Base-by-base conservation (phyloP, 176 grass and related monocot species). In the Hyparrhenia diplandra region DNA sequence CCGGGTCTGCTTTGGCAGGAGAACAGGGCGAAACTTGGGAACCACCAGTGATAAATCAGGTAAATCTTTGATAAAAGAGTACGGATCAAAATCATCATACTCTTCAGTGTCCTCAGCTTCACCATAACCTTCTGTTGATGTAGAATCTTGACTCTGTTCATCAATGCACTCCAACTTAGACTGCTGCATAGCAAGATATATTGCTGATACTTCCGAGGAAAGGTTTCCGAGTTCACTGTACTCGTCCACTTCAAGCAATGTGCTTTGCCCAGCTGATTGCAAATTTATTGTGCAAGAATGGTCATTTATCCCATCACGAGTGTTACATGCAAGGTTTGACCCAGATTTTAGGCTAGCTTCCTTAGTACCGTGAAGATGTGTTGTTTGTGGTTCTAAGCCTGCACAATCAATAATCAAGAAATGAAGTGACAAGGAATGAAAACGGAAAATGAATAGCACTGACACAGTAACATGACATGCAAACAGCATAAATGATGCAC, bases 181-280 rank as follows among this genome's bases (percentile, higher is more conserved):
- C n/a, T n/a, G n/a, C n/a, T n/a, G n/a, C n/a, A n/a, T n/a, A n/a
- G n/a, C n/a, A n/a, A 97, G 71, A 85, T 97, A 97, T 90, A 97
- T 97, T 60, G 92, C 86, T 65, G 92, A 99, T 52, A 95, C 90
- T 86, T 98, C 95, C 20, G 84, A 86, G 40, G 95, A 98, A 75
- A 95, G 84, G 77, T 85, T 99, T 61, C 84, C 90, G 80, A 99
- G 69, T 72, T 85, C 82, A 89, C 86, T 90, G 51, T 80, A 95
- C 14, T 93, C 92, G 74, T 95, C 86, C 9, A 91, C 82, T 69
- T 78, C 81, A 35, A 84, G 71, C 46, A 80, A 36, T 55, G 86
- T 71, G 20, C 62, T 85, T 27, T 69, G 64, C 64, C 77, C 76
- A 87, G 82, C 65, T 45, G 84, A 63, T 76, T 81, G 80, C 59